phyloP scores from a whole-genome alignment of 2,329 filamentous ascomycete genomes.

The Monilinia aucupariae region DNA sequence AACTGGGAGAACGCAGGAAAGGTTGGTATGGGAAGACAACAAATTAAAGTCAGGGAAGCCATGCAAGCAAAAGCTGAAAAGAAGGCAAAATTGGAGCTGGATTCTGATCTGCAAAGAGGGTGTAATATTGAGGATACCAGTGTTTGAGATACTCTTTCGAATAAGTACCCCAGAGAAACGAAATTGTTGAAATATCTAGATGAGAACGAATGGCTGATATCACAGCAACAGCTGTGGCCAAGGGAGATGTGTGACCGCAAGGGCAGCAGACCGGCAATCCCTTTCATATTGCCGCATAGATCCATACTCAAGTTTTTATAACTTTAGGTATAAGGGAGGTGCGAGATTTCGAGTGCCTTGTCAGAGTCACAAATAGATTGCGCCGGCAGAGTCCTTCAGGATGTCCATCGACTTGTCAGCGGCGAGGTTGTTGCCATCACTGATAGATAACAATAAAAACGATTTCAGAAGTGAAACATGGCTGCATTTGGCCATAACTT shows the following conservation, averaged over 20 bases:
- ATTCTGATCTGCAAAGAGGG: not conserved
- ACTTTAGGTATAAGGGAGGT: not conserved
- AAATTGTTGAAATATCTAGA: not conserved
- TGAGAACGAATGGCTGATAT: not conserved
- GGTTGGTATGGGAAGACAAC: constrained; percentile 34
- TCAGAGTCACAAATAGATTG: not conserved
- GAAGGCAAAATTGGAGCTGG: constrained; percentile 12
- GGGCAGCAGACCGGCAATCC: not conserved
- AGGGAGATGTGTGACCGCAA: not conserved
- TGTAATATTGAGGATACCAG: not conserved
- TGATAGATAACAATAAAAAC: not conserved
- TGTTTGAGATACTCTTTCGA: not conserved
- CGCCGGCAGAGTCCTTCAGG: too few species aligned
- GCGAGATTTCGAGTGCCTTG: not conserved
- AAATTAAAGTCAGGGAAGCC: constrained; percentile 16
- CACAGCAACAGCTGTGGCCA: not conserved
- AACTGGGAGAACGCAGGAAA: constrained; percentile 39
- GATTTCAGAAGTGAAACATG: not conserved
- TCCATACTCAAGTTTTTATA: not conserved
- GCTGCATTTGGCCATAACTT: not conserved
- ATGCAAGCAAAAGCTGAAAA: constrained; percentile 24
- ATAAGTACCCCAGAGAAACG: not conserved
- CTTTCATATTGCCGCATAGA: not conserved
- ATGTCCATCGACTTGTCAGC: not conserved
- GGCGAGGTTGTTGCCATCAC: not conserved